Conservation (phyloP, 2,329 filamentous ascomycete species). For the Ophiobolus disseminans region DNA sequence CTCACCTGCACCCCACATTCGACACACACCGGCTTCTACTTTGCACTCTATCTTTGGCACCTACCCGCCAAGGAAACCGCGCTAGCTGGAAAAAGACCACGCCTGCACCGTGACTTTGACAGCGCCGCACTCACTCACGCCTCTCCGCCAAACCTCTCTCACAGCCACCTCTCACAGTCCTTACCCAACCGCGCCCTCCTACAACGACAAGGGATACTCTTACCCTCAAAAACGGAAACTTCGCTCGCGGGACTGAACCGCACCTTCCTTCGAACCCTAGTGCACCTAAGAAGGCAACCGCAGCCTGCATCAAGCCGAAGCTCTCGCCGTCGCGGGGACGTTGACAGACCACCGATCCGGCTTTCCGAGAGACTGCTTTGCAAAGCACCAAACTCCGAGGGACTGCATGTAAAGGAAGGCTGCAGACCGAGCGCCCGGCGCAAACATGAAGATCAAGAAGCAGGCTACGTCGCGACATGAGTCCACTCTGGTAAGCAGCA, state of each 20-base stretch:
- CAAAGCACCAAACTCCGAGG: conserved; percentile 2
- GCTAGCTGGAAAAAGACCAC: conserved; percentile 33
- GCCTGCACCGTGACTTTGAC: conserved; percentile 47
- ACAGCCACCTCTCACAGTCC: neutral
- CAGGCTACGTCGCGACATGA: conserved; percentile 61
- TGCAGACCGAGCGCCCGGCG: conserved; percentile 46
- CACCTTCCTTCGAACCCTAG: conserved; percentile 5
- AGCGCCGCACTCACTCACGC: conserved; percentile 22
- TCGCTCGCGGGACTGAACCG: neutral
- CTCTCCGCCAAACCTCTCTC: conserved; percentile 21
- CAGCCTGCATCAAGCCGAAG: conserved; percentile 11
- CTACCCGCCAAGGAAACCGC: conserved; percentile 9
- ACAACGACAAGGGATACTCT: neutral
- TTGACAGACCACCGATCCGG: conserved; percentile 1
- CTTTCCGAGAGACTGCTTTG: conserved; percentile 7
- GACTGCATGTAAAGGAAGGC: conserved; percentile 45
- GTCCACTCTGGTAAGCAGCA: conserved; percentile 55
- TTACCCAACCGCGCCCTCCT: conserved; percentile 1
- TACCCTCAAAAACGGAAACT: conserved; percentile 7
- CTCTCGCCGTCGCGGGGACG: neutral
- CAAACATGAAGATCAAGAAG: conserved; percentile 64
- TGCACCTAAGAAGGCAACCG: conserved; percentile 12
- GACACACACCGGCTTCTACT: conserved; percentile 14
- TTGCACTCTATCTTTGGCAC: conserved; percentile 10
- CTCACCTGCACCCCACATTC: conserved; percentile 22